Evolutionary conservation across 768 basidiomycete genomes (phyloP).

Genomic region (Botryobasidium botryosum): DNA sequence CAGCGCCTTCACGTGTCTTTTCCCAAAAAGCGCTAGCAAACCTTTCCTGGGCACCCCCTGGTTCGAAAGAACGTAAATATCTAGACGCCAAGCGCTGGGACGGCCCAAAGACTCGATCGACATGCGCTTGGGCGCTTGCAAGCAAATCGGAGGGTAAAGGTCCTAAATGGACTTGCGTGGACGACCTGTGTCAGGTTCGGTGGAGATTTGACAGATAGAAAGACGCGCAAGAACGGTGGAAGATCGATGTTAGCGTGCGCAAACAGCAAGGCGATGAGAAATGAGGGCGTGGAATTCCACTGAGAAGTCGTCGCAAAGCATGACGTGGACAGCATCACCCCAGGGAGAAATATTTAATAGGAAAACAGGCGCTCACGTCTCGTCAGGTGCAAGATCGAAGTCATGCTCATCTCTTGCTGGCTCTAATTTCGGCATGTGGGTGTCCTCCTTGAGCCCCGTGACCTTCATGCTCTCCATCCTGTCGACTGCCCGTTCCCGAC

Average conservation of each 20-base stretch:
- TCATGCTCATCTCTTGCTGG: too few relatives aligned
- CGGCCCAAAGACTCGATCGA: background rate
- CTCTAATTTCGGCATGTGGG: too few relatives aligned
- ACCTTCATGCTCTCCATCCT: conserved; percentile 1
- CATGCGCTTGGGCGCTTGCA: background rate
- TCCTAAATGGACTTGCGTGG: background rate
- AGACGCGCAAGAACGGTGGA: background rate
- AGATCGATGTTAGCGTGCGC: background rate
- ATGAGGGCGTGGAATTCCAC: background rate
- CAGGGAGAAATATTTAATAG: background rate
- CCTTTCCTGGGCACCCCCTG: conserved; percentile 1
- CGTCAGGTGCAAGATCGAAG: too few relatives aligned
- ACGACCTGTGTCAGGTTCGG: background rate
- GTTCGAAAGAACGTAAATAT: background rate
- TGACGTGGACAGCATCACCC: background rate
- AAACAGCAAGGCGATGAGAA: too few relatives aligned
- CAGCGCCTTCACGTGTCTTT: background rate
- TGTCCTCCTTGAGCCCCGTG: background rate
- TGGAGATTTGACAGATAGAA: background rate
- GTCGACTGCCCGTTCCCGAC: background rate
- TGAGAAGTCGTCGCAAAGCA: background rate
- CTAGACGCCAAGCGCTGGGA: background rate
- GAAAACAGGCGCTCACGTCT: background rate
- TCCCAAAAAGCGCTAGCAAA: background rate
- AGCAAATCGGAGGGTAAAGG: background rate